Base-by-base conservation (phyloP, 352 stramenopile genomes). In the Phytophthora palmivora region DNA sequence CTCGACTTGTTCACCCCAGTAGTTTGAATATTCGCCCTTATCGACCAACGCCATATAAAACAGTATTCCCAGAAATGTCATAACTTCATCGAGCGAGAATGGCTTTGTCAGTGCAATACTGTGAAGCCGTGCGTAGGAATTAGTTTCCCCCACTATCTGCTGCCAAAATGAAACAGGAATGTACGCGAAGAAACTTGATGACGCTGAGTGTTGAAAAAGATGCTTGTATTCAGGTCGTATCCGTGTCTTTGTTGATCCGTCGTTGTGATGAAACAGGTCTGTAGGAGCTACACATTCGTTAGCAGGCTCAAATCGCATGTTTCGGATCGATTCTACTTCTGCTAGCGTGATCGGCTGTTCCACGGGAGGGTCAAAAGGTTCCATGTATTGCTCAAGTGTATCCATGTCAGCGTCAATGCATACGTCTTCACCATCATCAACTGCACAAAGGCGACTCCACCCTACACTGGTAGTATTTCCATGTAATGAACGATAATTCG, bases 1-100 rank as follows among this genome's bases (percentile, higher is more conserved):
- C 21, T 72, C 64, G 4, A 44, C 42, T 58, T 74, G 64, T 11
- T 58, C 44, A 0, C 59, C 59, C 64, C 64, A 74, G 42, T 77
- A 77, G 53, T n/a, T 76, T 11, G 53, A 22, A 21, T 65, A 65
- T 36, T 77, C 58, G 1, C 68, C 58, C 30, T 74, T 78, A 16
- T 72, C 38, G 30, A 72, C 49, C n/a, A 72, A 33, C 12, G 34
- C 30, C 54, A 62, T n/a, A n/a, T n/a, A n/a, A n/a, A n/a, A n/a
- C n/a, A n/a, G n/a, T n/a, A n/a, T n/a, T n/a, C n/a, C n/a, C n/a
- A n/a, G n/a, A n/a, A n/a, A n/a, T n/a, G n/a, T n/a, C n/a, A n/a
- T n/a, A n/a, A n/a, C n/a, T n/a, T n/a, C n/a, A n/a, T n/a, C n/a
- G n/a, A n/a, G n/a, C n/a, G n/a, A n/a, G n/a, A n/a, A n/a, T n/a